Base-by-base conservation (phyloP, 2,329 filamentous ascomycete genomes). In the Aspergillus sp. region DNA sequence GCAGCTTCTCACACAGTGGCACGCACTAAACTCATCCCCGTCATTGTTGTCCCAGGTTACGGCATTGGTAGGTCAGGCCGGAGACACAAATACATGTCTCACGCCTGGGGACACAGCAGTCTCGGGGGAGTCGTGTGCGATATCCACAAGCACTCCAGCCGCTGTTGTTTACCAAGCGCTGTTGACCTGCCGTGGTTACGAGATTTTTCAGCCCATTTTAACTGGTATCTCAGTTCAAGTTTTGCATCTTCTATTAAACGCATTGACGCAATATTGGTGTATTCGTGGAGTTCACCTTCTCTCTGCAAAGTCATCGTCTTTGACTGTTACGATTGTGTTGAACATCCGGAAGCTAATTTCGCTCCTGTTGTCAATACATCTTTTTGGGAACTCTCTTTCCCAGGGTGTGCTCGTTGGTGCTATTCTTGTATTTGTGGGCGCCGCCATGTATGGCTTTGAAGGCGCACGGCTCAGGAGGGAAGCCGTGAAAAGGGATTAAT, bases 251-350 rank as follows among this genome's bases (percentile, higher is more conserved):
- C 31, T 76, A 8, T 64, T 80, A 61, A 79, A 80, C 65, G 91
- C 96, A 0, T 71, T 96, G 49, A 98, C 95, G 3, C 95, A 99
- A 75, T 91, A 97, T 68, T 85, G 92, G 23, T 99, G 95, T 74
- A 98, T 99, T 62, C 90, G 93, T 3, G 95, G 95, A 2, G 95
- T 99, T 57, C 98, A 98, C 66, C 83, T 96, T n/a, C 82, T 99
- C 4, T 93, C 91, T 1, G 90, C 93, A 0, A 89, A 88, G 55
- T 91, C 91, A 3, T 93, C 93, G 3, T 96, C 95, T 0, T 82
- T 99, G 55, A 98, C 95, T 0, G 95, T 99, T 23, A 97, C 93
- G 1, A 96, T 99, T 66, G 92, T 98, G 48, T 81, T 99, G 59
- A 99, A 98, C 72, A 90, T 99, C 59, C 85, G 95, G 66, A 99